These are phyloP conservation scores for Vigna trinervia DNA, from an alignment of 306 rosid genomes.

Conservation along the genomic window DNA sequence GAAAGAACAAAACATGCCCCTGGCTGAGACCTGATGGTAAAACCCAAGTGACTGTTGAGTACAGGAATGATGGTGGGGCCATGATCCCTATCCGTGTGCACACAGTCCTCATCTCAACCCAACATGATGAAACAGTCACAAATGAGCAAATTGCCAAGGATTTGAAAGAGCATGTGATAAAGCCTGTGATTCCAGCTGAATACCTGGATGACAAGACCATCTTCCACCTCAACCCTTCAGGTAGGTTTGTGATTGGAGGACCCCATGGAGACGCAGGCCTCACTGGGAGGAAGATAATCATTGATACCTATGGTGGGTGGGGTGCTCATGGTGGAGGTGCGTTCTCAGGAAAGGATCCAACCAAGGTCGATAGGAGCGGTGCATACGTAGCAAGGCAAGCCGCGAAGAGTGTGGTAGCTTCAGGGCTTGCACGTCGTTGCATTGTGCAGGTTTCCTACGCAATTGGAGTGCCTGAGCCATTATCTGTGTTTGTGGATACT, in stretches of 20 bases:
- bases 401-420: slow-evolving; percentile 82
- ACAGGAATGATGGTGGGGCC: slow-evolving; percentile 74
- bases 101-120: slow-evolving; percentile 83
- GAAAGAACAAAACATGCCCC: slow-evolving; percentile 75
- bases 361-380: slow-evolving; percentile 84
- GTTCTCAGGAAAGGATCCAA: slow-evolving; percentile 85
- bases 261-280: slow-evolving; percentile 92
- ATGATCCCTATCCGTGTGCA: slow-evolving; percentile 83
- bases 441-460: slow-evolving; percentile 89
- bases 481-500: slow-evolving; percentile 72
- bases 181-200: slow-evolving; percentile 69
- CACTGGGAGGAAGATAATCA: slow-evolving; percentile 82
- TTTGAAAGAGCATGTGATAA: slow-evolving; percentile 82
- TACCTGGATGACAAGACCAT: slow-evolving; percentile 80
- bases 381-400: slow-evolving; percentile 84
- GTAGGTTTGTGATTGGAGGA: slow-evolving; percentile 83
- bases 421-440: slow-evolving; percentile 80
- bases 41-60: slow-evolving; percentile 88
- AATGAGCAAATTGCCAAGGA: slow-evolving; percentile 70
- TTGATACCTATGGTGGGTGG: slow-evolving; percentile 85
- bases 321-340: slow-evolving; percentile 96
- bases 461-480: slow-evolving; percentile 79
- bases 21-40: slow-evolving; percentile 90
- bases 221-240: slow-evolving; percentile 82
- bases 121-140: slow-evolving; percentile 71